Percentiles rank a stretch among this genome's conserved stretches.
phyloP scores from a whole-genome alignment of 2,329 filamentous ascomycete genomes.

The Arthroderma sp. region DNA sequence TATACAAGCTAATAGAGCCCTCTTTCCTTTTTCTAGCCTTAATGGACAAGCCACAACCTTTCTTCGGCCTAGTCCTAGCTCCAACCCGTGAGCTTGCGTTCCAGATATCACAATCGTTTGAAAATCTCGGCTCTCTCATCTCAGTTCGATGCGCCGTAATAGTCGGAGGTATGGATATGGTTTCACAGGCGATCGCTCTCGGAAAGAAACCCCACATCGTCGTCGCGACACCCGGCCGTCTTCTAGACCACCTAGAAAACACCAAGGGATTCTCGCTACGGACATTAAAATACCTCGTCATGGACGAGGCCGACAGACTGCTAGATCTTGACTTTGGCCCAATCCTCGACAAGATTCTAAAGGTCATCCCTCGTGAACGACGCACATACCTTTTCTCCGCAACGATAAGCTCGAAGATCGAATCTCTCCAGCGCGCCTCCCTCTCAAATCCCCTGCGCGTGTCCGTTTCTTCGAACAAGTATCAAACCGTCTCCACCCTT shows the following conservation, averaged over 20 bases:
- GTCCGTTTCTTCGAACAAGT: conserved; percentile 67
- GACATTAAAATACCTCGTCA: conserved; percentile 72
- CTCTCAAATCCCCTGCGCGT: conserved; percentile 73
- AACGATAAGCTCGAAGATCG: conserved; percentile 87
- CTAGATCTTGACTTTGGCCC: conserved; percentile 91
- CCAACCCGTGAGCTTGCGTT: conserved; percentile 87
- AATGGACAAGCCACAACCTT: conserved; percentile 70
- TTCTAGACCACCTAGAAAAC: conserved; percentile 88
- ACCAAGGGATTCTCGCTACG: conserved; percentile 88
- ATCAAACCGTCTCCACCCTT: conserved; percentile 82
- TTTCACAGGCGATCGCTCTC: conserved; percentile 75
- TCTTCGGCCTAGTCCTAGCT: conserved; percentile 82
- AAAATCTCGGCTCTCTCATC: conserved; percentile 75
- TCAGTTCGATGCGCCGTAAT: conserved; percentile 76
- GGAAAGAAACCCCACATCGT: conserved; percentile 94
- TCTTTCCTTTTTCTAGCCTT: conserved; percentile 38
- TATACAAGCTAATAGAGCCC: not conserved
- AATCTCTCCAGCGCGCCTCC: conserved; percentile 79
- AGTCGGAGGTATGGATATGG: conserved; percentile 92
- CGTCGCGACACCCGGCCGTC: conserved; percentile 77
- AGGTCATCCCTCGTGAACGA: conserved; percentile 65
- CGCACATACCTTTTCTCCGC: conserved; percentile 85
- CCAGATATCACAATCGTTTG: conserved; percentile 79
- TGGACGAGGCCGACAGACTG: conserved; percentile 87
- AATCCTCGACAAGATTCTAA: conserved; percentile 82